A percentile compares a stretch with the other conserved stretches of the same genome.
phyloP scores from a whole-genome alignment of 495 filamentous ascomycete species.

The Tricharina praecox region DNA sequence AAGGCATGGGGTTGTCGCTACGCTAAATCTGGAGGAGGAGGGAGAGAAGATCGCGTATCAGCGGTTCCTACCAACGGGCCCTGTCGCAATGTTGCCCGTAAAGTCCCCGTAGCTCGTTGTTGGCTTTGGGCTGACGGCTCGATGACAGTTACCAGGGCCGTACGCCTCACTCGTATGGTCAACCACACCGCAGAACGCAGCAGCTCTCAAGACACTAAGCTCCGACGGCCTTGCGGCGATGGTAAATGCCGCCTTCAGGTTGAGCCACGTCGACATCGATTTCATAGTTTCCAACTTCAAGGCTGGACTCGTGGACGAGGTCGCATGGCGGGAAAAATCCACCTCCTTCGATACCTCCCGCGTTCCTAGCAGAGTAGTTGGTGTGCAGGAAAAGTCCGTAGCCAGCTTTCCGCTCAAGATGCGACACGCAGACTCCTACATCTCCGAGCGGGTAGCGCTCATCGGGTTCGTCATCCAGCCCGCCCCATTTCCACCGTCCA shows the following conservation, averaged over 20 bases:
- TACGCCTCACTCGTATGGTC: conserved; percentile 84
- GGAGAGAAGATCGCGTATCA: conserved; percentile 69
- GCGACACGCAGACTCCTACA: conserved; percentile 82
- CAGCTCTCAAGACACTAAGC: conserved; percentile 58
- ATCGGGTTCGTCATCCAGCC: conserved; percentile 36
- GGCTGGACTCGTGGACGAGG: conserved; percentile 52
- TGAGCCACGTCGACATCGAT: conserved; percentile 56
- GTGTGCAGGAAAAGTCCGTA: conserved; percentile 60
- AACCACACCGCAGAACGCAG: conserved; percentile 60
- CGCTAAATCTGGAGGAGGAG: conserved; percentile 47
- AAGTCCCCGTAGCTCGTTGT: not conserved
- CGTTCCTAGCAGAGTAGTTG: conserved; percentile 40
- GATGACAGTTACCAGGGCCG: conserved; percentile 49
- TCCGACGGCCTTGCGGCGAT: conserved; percentile 59
- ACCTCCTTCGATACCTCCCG: conserved; percentile 37
- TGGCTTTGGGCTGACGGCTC: not conserved
- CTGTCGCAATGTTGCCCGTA: conserved; percentile 68
- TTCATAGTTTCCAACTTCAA: conserved; percentile 53
- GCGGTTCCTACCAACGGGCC: conserved; percentile 81
- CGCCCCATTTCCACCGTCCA: not conserved
- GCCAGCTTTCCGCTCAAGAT: conserved; percentile 82
- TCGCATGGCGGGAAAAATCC: conserved; percentile 63
- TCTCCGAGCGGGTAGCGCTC: conserved; percentile 69
- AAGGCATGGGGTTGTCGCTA: conserved; percentile 79
- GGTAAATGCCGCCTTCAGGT: conserved; percentile 86